phyloP scores from a whole-genome alignment of 1,284 basidiomycete species.

The Puccinia hordei region DNA sequence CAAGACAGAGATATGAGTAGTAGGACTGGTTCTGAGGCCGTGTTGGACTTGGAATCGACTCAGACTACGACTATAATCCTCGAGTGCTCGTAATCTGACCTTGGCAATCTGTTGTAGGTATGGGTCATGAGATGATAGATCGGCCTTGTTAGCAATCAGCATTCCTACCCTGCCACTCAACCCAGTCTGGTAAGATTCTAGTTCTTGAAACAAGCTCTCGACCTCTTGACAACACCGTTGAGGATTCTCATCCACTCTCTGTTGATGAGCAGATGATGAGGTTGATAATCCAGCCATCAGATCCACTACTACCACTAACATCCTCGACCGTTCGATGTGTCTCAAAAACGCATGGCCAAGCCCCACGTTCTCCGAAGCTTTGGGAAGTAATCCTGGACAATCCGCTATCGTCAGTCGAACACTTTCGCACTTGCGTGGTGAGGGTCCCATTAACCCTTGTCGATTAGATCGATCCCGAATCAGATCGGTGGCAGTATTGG shows the following conservation, averaged over 20 bases:
- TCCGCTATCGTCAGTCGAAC: conserved; percentile 94
- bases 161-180: conserved; percentile 55
- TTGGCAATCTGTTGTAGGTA: conserved; percentile 11
- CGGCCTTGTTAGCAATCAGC: conserved; percentile 93
- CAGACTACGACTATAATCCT: conserved; percentile 1
- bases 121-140: conserved; percentile 64
- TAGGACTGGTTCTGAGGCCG: not conserved
- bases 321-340: conserved; percentile 86
- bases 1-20: not conserved
- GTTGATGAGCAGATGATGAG: conserved; percentile 61
- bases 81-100: conserved; percentile 10
- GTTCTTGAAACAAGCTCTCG: conserved; percentile 67
- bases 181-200: conserved; percentile 48
- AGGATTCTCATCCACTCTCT: conserved; percentile 63
- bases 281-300: conserved; percentile 65
- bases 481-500: conserved; percentile 64
- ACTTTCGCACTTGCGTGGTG: conserved; percentile 63
- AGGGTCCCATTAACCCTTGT: conserved; percentile 40
- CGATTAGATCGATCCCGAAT: conserved; percentile 26
- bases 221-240: conserved; percentile 75
- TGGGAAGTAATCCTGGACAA: conserved; percentile 86
- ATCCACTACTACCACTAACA: conserved; percentile 90
- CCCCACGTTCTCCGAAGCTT: conserved; percentile 83
- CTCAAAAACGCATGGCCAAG: conserved; percentile 91
- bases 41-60: not conserved